phyloP scores from a whole-genome alignment of 441 rosid species.

The Capsella rubella region DNA sequence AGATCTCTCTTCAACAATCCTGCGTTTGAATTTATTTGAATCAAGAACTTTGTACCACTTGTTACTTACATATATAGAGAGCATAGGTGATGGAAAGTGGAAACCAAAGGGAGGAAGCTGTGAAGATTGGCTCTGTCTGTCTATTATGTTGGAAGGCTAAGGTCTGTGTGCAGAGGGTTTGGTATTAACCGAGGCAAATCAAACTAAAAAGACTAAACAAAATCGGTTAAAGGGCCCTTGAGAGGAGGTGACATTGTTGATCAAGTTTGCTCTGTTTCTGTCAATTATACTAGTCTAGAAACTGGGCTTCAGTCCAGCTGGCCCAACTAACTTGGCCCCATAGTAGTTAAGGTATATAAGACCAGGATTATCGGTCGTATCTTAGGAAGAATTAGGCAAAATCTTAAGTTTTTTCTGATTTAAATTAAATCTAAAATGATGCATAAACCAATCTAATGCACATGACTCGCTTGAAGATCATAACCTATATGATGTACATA shows the following conservation, averaged over 20 bases:
- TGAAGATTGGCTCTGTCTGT: neutral
- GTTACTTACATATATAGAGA: neutral
- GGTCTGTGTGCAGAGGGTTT: neutral
- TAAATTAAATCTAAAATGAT: too few species aligned
- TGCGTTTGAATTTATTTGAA: neutral
- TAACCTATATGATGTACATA: too few species aligned
- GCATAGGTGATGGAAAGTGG: neutral
- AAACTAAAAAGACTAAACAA: neutral
- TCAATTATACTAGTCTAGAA: neutral
- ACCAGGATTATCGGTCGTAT: too few species aligned
- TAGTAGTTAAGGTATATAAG: too few species aligned
- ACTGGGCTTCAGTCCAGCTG: neutral
- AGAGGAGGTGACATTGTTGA: neutral
- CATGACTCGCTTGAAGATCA: too few species aligned
- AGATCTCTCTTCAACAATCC: neutral
- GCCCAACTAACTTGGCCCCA: neutral
- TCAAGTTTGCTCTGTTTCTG: neutral
- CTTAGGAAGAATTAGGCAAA: too few species aligned
- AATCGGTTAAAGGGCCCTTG: too few species aligned
- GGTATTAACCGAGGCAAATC: neutral
- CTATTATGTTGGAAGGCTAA: neutral
- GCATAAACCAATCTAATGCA: too few species aligned
- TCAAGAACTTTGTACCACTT: neutral
- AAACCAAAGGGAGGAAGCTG: neutral
- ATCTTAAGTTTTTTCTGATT: too few species aligned